phyloP scores from a whole-genome alignment of 176 grass and related monocot species.

The Eragrostis curvula region DNA sequence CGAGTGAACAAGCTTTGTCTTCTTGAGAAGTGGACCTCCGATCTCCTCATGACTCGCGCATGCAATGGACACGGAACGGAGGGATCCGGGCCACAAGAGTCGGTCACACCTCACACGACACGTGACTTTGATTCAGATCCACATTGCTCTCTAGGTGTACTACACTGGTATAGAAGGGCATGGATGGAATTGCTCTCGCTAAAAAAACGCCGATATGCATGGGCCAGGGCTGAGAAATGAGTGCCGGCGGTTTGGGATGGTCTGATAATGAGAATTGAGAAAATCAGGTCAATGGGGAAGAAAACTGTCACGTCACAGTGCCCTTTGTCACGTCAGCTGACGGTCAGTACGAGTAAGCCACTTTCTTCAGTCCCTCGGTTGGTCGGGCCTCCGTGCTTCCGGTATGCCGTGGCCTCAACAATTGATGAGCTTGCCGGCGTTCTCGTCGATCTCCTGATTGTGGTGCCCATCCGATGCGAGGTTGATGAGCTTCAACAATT shows the following conservation, averaged over 20 bases:
- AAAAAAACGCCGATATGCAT: too few species aligned
- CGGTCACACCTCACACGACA: constrained; percentile 8
- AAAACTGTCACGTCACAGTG: neutral
- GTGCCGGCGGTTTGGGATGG: neutral
- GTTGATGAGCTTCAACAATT: too few species aligned
- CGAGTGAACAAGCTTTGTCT: neutral
- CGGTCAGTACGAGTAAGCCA: neutral
- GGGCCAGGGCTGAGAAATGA: constrained; percentile 6
- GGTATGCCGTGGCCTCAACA: neutral
- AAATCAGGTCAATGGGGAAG: constrained; percentile 2
- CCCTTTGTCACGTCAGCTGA: constrained; percentile 21
- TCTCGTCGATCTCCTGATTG: too few species aligned
- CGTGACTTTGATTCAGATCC: neutral
- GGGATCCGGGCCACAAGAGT: neutral
- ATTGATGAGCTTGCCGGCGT: too few species aligned
- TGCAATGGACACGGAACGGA: neutral
- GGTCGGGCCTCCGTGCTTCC: neutral
- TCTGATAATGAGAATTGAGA: neutral
- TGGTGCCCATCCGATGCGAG: too few species aligned
- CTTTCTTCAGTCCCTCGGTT: neutral
- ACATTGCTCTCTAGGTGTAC: neutral
- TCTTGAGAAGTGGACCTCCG: neutral
- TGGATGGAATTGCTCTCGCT: too few species aligned
- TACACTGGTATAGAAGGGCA: too few species aligned
- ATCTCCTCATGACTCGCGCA: neutral